Evolutionary conservation across 2,329 filamentous ascomycete species (phyloP), one percentile per base, ranked within the genome.

Genomic region (Elsinoe australis): DNA sequence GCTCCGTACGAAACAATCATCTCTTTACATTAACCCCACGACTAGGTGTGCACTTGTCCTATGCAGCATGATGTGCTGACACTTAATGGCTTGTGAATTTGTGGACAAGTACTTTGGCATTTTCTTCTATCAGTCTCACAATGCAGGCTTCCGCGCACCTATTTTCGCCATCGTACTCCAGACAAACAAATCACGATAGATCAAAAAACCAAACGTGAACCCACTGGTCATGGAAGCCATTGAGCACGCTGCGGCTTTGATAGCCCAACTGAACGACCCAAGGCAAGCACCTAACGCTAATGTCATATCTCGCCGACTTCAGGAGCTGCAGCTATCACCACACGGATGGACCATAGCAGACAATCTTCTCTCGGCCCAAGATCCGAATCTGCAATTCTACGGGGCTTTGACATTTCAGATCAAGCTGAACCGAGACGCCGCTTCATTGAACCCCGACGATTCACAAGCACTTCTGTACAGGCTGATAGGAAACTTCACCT

Each of bases 401-500:
- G 92, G 87, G 10, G 90, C 89, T 22, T 74, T 95, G 51, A 96
- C 90, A 0, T 83, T 95, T 55, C 94, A 87, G 44, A 80, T 96
- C 58, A 98, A 96, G 68, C 78, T 96, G 51, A 95, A 96, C 62
- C 61, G 60, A 59, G 58, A 63, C 55, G 62, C 59, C 59, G 62
- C 55, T 59, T n/a, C 26, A 12, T 18, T 49, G 26, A 17, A 7
- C 34, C 21, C 26, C 3, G 26, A 21, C 17, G 47, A 42, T 15
- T 18, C 19, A 7, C 32, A 33, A 33, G 19, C 18, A 29, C 52
- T 52, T 18, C 46, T 38, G 55, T 54, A 55, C 55, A 52, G 59
- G 58, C 60, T 58, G 50, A 34, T 44, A 22, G 21, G 18, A 8
- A 33, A 18, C 17, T 31, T 50, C 17, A 14, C 35, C 12, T 8